Evolutionary conservation across 495 filamentous ascomycete genomes (phyloP).

Genomic region (Daldinia vernicosa): DNA sequence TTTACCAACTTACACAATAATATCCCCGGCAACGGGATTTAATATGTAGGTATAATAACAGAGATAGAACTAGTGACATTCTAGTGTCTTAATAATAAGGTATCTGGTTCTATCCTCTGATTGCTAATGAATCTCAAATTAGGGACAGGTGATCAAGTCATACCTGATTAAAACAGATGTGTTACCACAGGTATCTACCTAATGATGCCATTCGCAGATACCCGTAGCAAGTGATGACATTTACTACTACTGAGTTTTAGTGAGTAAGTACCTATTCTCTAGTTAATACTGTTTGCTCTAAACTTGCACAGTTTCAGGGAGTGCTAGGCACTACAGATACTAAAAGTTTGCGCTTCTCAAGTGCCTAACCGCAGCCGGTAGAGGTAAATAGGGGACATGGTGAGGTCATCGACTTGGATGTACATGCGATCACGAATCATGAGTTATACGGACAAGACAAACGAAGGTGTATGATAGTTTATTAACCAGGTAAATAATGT

Average conservation of each 20-base stretch:
- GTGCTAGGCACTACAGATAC: neutral
- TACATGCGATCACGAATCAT: slow-evolving; percentile 38
- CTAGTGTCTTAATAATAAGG: neutral
- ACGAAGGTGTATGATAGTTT: neutral
- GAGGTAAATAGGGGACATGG: neutral
- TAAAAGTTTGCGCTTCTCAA: neutral
- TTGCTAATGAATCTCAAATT: neutral
- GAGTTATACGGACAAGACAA: slow-evolving; percentile 3
- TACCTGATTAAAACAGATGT: neutral
- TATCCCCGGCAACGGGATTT: neutral
- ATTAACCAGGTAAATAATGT: slow-evolving; percentile 4
- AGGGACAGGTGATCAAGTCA: neutral
- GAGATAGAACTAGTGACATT: neutral
- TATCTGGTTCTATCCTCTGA: neutral
- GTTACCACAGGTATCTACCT: neutral
- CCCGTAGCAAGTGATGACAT: neutral
- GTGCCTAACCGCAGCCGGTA: neutral
- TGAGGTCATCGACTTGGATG: slow-evolving; percentile 45
- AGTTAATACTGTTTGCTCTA: neutral
- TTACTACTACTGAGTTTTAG: neutral
- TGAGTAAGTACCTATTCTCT: neutral
- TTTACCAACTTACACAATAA: neutral
- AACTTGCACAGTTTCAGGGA: neutral
- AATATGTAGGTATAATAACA: neutral
- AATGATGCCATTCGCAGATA: too few species aligned